phyloP scores from a whole-genome alignment of 1,139 yeast genomes.

The Hyphopichia pseudoburtonii region DNA sequence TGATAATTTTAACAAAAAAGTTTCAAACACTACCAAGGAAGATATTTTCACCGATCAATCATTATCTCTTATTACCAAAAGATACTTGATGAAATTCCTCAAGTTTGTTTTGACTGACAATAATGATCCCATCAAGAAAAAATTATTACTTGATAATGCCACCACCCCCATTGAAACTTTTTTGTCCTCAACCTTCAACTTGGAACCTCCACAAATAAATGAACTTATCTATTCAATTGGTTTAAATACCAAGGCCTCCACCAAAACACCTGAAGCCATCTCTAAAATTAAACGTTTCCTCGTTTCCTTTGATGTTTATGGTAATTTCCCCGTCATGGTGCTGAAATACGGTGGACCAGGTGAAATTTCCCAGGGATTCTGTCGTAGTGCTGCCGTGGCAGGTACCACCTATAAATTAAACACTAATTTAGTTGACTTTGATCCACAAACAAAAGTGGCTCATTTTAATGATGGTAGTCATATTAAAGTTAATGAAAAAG shows the following conservation, averaged over 20 bases:
- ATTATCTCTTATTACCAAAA: conserved; percentile 70
- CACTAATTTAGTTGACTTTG: conserved; percentile 62
- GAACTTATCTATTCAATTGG: conserved; percentile 89
- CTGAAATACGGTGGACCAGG: conserved; percentile 97
- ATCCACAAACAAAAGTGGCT: conserved; percentile 65
- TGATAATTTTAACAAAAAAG: conserved; percentile 76
- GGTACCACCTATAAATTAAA: conserved; percentile 91
- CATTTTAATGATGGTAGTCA: conserved; percentile 74
- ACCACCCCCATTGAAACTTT: conserved; percentile 59
- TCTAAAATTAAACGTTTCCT: conserved; percentile 81
- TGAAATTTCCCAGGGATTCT: conserved; percentile 93
- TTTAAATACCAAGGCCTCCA: conserved; percentile 58
- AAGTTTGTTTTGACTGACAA: conserved; percentile 77
- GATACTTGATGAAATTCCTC: conserved; percentile 87
- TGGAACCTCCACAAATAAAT: conserved; percentile 71
- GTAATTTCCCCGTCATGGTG: conserved; percentile 88
- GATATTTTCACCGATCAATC: conserved; percentile 92
- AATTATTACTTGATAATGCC: conserved; percentile 55
- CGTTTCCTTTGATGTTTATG: conserved; percentile 87
- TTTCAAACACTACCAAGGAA: conserved; percentile 74
- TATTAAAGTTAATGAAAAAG: conserved; percentile 72
- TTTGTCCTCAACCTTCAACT: conserved; percentile 60
- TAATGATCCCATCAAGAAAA: conserved; percentile 49
- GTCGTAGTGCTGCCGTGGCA: conserved; percentile 97
- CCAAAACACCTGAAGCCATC: conserved; percentile 71